A percentile compares a stretch with the other conserved stretches of the same genome.
Evolutionary conservation across 805 yeast species (phyloP).

Genomic region (Sugiyamaella americana): DNA sequence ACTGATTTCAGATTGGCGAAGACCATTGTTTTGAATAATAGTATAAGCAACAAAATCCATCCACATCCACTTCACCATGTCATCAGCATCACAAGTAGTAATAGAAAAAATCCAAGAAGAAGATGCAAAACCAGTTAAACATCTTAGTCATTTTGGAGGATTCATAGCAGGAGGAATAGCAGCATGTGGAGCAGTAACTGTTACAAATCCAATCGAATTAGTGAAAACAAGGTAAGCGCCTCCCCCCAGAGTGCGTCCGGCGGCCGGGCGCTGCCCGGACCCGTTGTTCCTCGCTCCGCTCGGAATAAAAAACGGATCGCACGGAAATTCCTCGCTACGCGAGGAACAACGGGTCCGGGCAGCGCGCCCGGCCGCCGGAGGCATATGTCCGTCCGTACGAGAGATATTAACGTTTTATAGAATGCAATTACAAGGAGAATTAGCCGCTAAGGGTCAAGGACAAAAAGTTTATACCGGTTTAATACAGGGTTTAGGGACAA

Average conservation of each 20-base stretch:
- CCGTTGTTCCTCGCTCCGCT: neutral
- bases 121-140: constrained; percentile 10
- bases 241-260: neutral
- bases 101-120: neutral
- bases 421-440: constrained; percentile 95
- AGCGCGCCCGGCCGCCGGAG: neutral
- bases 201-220: constrained; percentile 92
- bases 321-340: no score
- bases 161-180: constrained; percentile 89
- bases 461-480: constrained; percentile 71
- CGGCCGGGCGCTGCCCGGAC: neutral
- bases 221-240: constrained; percentile 59
- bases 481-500: constrained; percentile 69
- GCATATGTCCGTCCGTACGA: neutral
- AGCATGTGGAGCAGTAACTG: constrained; percentile 96
- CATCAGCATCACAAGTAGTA: neutral
- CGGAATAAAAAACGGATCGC: no score
- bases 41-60: no score
- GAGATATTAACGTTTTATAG: constrained; percentile 35
- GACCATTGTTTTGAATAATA: no score
- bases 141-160: constrained; percentile 54
- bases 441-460: constrained; percentile 45
- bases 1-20: no score
- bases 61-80: no score
- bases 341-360: neutral